Conservation (phyloP, 2,329 filamentous ascomycete species). For the Drechslerella coelobrocha region DNA sequence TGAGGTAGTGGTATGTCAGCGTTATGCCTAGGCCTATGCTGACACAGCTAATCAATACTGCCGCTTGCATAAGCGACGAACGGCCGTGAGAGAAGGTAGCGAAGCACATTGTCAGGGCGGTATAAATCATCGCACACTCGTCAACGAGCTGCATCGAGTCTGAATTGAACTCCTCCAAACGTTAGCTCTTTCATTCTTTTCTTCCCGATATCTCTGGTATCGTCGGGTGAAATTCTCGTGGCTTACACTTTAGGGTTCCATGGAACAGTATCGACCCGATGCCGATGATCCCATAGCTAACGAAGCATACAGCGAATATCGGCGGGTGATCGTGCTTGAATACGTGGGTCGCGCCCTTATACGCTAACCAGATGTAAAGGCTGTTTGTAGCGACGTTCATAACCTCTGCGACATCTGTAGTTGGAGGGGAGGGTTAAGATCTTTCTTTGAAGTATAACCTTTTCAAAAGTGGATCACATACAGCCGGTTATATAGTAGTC, state of each 20-base stretch:
- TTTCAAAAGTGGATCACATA: constrained; percentile 41
- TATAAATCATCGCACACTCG: constrained; percentile 69
- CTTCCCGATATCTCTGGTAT: background rate
- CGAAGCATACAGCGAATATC: constrained; percentile 70
- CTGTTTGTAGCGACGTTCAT: constrained; percentile 77
- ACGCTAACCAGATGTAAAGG: constrained; percentile 78
- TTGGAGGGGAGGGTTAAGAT: background rate
- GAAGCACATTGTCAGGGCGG: constrained; percentile 65
- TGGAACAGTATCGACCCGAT: constrained; percentile 67
- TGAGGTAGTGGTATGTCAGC: constrained; percentile 78
- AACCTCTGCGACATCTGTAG: constrained; percentile 55
- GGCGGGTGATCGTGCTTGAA: constrained; percentile 73
- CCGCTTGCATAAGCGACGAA: constrained; percentile 61
- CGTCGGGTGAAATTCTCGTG: constrained; percentile 13
- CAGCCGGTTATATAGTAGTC: constrained; percentile 54
- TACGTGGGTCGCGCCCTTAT: constrained; percentile 77
- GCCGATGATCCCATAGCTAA: constrained; percentile 65
- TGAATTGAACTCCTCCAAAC: constrained; percentile 53
- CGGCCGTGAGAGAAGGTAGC: constrained; percentile 77
- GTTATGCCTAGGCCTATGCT: constrained; percentile 73
- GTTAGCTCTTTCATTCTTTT: background rate
- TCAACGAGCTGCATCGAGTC: constrained; percentile 69
- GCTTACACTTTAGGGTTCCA: constrained; percentile 65
- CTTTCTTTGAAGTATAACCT: too few relatives aligned
- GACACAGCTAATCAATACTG: constrained; percentile 64